phyloP scores from a whole-genome alignment of 2,329 filamentous ascomycete genomes.

The Diaporthe aspalathi region DNA sequence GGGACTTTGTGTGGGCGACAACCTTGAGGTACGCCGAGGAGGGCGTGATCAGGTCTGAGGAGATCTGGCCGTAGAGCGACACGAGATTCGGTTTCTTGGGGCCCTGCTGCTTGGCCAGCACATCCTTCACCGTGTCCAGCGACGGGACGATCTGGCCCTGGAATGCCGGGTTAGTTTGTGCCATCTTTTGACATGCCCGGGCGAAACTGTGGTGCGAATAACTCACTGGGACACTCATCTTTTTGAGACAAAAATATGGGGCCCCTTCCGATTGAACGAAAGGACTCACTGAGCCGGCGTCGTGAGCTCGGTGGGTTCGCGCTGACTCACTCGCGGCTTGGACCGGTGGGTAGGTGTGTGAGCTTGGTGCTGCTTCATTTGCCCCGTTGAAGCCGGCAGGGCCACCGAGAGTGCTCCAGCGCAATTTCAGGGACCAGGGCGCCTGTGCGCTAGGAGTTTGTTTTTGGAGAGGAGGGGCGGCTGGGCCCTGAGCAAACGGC shows the following conservation, averaged over 20 bases:
- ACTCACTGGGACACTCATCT: slow-evolving; percentile 39
- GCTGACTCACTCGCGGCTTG: slow-evolving; percentile 38
- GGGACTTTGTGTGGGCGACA: slow-evolving; percentile 77
- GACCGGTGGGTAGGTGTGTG: not conserved
- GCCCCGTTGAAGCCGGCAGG: not conserved
- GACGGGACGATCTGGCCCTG: slow-evolving; percentile 53
- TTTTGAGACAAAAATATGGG: slow-evolving; percentile 33
- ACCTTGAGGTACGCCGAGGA: slow-evolving; percentile 96
- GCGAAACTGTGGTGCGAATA: slow-evolving; percentile 27
- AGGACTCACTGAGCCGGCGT: slow-evolving; percentile 24
- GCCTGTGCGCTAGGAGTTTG: no score
- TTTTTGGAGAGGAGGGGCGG: not conserved
- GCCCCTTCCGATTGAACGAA: slow-evolving; percentile 9
- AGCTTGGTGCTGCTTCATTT: not conserved
- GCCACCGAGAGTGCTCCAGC: not conserved
- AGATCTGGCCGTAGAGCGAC: slow-evolving; percentile 82
- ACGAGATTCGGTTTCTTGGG: slow-evolving; percentile 72
- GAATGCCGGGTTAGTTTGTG: slow-evolving; percentile 48
- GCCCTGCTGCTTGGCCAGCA: slow-evolving; percentile 53
- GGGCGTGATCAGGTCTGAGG: slow-evolving; percentile 92
- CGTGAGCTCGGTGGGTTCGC: slow-evolving; percentile 22
- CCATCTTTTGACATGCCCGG: slow-evolving; percentile 35
- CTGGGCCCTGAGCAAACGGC: not conserved
- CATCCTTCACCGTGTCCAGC: slow-evolving; percentile 58
- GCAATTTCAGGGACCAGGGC: slow-evolving; percentile 12